Evolutionary conservation across 495 filamentous ascomycete genomes (phyloP), one percentile per base, ranked within the genome.

Genomic region (Aspergillus affinis): DNA sequence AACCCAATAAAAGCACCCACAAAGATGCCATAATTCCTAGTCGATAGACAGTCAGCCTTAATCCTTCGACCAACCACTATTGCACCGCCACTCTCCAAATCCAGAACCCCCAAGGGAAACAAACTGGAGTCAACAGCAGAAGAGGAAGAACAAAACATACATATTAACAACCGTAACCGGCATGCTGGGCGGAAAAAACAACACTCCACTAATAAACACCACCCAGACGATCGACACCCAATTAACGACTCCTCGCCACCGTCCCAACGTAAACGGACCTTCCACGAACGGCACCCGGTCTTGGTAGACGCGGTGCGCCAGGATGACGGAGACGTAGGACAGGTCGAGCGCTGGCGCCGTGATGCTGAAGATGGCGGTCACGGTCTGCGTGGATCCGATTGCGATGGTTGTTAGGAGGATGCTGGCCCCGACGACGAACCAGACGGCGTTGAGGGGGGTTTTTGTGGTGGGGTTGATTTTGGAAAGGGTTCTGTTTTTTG

Each of bases 321-420:
- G 70, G 30, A 90, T 87, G 18, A 90, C 88, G 19, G 86, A 82
- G 13, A 87, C 78, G 64, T 90, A 90, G 21, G 83, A 87, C 26
- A 88, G 65, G 66, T 90, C 88, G 5, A 90, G 76, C 6, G 86
- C 86, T 0, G 88, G 88, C 0, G 88, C 87, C 6, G 86, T 89
- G 66, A 90, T 81, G 69, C 80, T 87, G 76, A 90, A 90, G 59
- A 90, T 88, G 10, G 85, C 82, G 6, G 85, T 76, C 32, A 88
- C 87, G 2, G 88, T 89, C 64, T 86, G 70, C n/a, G 83, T 85
- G 19, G 76, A 81, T 15, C 86, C 87, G 45, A 90, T 85, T n/a
- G 83, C 87, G 66, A 90, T 88, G 51, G 84, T 79, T 60, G 85
- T 86, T 27, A 90, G 78, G 20, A 72, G 72, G 58, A 77, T 75